These are phyloP conservation scores for Acer saccharum DNA, from an alignment of 345 rosid species.

Conservation along the genomic window DNA sequence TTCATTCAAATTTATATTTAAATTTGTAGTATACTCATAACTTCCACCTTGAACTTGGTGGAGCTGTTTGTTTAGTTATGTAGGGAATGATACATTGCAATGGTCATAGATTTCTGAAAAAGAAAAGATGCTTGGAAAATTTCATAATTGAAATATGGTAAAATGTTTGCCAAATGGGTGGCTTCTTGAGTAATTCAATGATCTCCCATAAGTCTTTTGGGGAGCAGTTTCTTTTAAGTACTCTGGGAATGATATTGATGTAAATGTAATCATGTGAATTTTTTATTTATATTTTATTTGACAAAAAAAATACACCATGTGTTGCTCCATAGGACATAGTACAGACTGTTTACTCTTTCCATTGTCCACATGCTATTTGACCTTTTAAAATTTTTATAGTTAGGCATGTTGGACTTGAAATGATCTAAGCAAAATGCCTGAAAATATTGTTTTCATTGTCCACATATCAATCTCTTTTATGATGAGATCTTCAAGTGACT, in stretches of 20 bases:
- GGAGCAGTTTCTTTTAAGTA: background rate
- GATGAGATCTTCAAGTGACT: background rate
- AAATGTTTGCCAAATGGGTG: background rate
- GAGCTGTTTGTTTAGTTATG: background rate
- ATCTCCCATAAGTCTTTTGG: background rate
- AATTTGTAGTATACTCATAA: background rate
- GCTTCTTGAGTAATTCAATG: no score
- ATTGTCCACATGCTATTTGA: background rate
- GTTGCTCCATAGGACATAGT: background rate
- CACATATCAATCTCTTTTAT: background rate
- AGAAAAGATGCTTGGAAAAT: background rate
- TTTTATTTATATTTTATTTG: background rate
- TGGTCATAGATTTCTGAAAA: background rate
- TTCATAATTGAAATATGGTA: background rate
- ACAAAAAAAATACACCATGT: background rate
- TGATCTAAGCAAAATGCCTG: background rate
- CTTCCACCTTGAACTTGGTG: background rate
- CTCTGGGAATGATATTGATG: background rate
- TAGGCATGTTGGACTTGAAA: background rate
- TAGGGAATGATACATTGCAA: background rate
- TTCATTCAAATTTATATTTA: background rate
- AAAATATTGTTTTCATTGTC: background rate
- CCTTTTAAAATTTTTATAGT: background rate
- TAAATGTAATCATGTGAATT: background rate
- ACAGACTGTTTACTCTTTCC: background rate